phyloP scores from a whole-genome alignment of 192 early-diverging fungal species.

The Coemansia sp. region DNA sequence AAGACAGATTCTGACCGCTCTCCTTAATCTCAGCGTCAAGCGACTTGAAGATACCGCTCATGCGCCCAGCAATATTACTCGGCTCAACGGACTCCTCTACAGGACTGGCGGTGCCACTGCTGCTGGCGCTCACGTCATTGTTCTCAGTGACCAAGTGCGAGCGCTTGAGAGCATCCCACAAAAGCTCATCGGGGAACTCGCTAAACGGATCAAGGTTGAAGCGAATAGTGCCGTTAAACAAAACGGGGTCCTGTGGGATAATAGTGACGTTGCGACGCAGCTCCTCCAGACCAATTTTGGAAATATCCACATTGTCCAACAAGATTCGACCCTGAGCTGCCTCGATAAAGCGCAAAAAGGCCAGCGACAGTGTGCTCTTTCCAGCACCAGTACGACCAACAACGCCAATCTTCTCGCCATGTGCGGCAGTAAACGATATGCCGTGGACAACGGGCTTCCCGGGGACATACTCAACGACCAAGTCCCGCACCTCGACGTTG shows the following conservation, averaged over 20 bases:
- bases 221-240: constrained; percentile 59
- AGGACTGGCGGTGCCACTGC: constrained; percentile 10
- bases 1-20: constrained; percentile 75
- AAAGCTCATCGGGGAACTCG: constrained; percentile 71
- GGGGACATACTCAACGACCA: constrained; percentile 59
- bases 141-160: constrained; percentile 22
- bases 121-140: constrained; percentile 10
- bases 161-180: constrained; percentile 21
- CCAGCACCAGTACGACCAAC: constrained; percentile 64
- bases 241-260: constrained; percentile 74
- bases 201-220: constrained; percentile 85
- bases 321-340: constrained; percentile 65
- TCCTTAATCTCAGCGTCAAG: constrained; percentile 46
- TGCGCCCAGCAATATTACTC: background rate
- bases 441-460: constrained; percentile 29
- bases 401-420: constrained; percentile 54
- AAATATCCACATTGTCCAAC: constrained; percentile 75
- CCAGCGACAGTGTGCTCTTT: constrained; percentile 73
- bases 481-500: constrained; percentile 61
- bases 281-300: constrained; percentile 69
- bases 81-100: background rate
- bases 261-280: constrained; percentile 74
- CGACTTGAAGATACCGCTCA: constrained; percentile 28
- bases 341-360: constrained; percentile 80
- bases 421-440: constrained; percentile 52